Base-by-base conservation (phyloP, 345 rosid species). In the Rubroshorea leprosula region DNA sequence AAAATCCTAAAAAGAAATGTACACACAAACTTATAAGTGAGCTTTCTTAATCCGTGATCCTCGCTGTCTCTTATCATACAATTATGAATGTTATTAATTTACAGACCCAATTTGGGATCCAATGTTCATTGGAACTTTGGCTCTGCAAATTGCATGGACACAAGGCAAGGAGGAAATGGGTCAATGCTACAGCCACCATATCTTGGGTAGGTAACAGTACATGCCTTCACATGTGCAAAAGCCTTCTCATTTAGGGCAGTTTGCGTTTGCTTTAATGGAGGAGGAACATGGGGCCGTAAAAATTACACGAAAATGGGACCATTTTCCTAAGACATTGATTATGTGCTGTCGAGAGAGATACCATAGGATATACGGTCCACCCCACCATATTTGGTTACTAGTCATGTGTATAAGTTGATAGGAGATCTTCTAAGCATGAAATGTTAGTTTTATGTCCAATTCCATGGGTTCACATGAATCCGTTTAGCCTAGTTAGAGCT, bases 121-220 rank as follows among this genome's bases (percentile, higher is more conserved):
- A 18, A 59, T 19, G 19, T 27, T 15, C 47, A 7, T 58, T 27
- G 62, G 53, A 58, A 47, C 62, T 58, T 58, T n/a, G 46, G 26
- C 44, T 26, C 47, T n/a, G 35, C 35, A 29, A 4, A n/a, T n/a
- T 58, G 53, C 54, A 48, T 47, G 13, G 39, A 44, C 38, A 46
- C 24, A 24, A 51, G 19, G 26, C 18, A 47, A 18, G 19, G 16
- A 26, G n/a, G n/a, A n/a, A 26, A 17, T 24, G n/a, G 19, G 25
- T 39, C 62, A 58, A 26, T 47, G 41, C 53, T 46, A 47, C 15
- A 14, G 5, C 23, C 21, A 11, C 23, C n/a, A 35, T 27, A 11
- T 16, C 21, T 20, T 12, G 17, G 11, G 23, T 16, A 17, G 38
- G 41, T 15, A 24, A 4, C 35, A 29, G 35, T 9, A 29, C 63